phyloP scores from a whole-genome alignment of 1,284 basidiomycete genomes.

The Ustilago trichophora region DNA sequence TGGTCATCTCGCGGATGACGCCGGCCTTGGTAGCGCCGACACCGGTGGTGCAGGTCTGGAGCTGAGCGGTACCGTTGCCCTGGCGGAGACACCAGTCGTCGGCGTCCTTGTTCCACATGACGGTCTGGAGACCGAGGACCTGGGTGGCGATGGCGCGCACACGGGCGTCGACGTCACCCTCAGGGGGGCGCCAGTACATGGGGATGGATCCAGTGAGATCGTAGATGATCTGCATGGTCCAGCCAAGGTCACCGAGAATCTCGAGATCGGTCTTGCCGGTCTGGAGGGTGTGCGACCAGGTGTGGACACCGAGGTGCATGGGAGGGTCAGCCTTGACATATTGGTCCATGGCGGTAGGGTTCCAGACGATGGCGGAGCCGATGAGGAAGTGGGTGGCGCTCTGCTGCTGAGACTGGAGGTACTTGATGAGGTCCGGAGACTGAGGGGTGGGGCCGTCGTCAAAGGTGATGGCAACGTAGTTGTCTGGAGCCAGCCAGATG shows the following conservation, averaged over 20 bases:
- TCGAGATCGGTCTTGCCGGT: constrained; percentile 77
- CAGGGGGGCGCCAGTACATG: constrained; percentile 59
- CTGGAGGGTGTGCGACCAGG: constrained; percentile 70
- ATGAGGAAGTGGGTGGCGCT: constrained; percentile 83
- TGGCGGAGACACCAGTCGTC: constrained; percentile 61
- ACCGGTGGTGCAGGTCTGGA: constrained; percentile 42
- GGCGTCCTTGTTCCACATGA: constrained; percentile 61
- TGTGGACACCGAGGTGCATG: constrained; percentile 74
- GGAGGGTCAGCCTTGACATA: constrained; percentile 70
- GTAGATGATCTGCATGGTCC: constrained; percentile 82
- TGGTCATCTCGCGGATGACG: constrained; percentile 40
- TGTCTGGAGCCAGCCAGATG: constrained; percentile 55
- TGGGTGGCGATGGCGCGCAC: constrained; percentile 60
- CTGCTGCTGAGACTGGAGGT: constrained; percentile 72
- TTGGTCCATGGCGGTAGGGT: constrained; percentile 72
- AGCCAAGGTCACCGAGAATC: constrained; percentile 81
- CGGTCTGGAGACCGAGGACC: constrained; percentile 58
- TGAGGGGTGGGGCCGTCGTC: constrained; percentile 78
- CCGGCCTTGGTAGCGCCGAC: constrained; percentile 34
- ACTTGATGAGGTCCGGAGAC: constrained; percentile 70
- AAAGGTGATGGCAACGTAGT: constrained; percentile 50
- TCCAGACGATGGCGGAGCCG: constrained; percentile 75
- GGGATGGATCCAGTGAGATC: constrained; percentile 74
- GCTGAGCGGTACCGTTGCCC: constrained; percentile 52
- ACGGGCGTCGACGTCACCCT: constrained; percentile 61